Base-by-base conservation (phyloP, 2,329 filamentous ascomycete genomes). In the Cadophora malorum region DNA sequence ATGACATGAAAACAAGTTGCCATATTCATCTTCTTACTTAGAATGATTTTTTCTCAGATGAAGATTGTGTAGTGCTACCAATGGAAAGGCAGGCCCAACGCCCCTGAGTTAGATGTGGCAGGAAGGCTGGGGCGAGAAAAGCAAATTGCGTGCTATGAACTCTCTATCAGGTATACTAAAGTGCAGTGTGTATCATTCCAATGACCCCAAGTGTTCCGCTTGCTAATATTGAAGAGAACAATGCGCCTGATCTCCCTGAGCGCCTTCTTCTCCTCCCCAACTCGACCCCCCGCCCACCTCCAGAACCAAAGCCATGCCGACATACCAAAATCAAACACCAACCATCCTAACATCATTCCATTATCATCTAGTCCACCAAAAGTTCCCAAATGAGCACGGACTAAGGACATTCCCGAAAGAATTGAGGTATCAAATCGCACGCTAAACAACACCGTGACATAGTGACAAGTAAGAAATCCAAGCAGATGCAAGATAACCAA, bases 161-260 rank as follows among this genome's bases (percentile, higher is more conserved):
- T 65, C 52, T 72, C 69, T 72, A 72, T 67, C 56, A 69, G 69
- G 63, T 72, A 70, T 68, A 71, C 56, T 61, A 52, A 63, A 60
- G 47, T 52, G 33, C 52, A 69, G 23, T 28, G 58, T 53, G 25
- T 55, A 55, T 47, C 62, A 64, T 25, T 7, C 21, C 62, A 33
- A n/a, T 7, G 12, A 23, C n/a, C 31, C n/a, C 10, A 23, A 58
- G 50, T 21, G 12, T 50, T 31, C 28, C 3, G 6, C 14, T 38
- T 25, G 45, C 25, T 25, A 66, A 65, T 62, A 61, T 64, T 62
- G 58, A 69, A 63, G 58, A 56, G 35, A 62, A 66, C 23, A 62
- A 60, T 60, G 53, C 64, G 55, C 64, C 64, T 38, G 16, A 28
- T 38, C 41, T 61, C 64, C 64, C 14, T 4, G 56, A 49, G 49